A percentile compares a stretch with the other conserved stretches of the same genome.
phyloP scores from a whole-genome alignment of 305 asterid genomes.

The Fraxinus floribunda region DNA sequence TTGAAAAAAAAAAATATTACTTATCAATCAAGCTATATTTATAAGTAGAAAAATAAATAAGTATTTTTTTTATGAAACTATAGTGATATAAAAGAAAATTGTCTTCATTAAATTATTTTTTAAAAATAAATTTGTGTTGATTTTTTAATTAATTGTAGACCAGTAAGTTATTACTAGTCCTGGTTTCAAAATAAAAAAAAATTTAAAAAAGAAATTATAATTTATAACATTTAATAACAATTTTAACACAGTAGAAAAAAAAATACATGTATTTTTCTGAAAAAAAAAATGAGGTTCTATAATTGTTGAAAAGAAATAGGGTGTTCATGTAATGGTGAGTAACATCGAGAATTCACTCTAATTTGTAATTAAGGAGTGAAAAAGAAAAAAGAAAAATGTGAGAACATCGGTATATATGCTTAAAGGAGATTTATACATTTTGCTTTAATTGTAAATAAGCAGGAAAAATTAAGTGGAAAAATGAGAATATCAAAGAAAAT shows the following conservation, averaged over 20 bases:
- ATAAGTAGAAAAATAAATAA: neutral
- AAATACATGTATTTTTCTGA: no score
- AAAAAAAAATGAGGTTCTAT: no score
- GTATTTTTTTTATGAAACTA: neutral
- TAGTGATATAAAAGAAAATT: no score
- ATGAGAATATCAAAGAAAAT: neutral
- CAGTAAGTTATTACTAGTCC: neutral
- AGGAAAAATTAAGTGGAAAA: neutral
- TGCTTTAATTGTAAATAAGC: neutral
- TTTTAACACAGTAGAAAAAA: neutral
- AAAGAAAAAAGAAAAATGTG: neutral
- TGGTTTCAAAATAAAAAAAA: neutral
- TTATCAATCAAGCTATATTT: neutral
- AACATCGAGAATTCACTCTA: no score
- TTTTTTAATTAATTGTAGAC: neutral
- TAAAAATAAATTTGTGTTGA: no score
- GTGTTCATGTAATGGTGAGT: no score
- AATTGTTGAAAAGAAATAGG: neutral
- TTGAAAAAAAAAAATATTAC: neutral
- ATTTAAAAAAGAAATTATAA: neutral
- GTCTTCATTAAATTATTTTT: neutral
- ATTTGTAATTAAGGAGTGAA: no score
- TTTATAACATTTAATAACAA: no score
- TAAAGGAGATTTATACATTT: neutral
- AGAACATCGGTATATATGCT: neutral